These are phyloP conservation scores for Albugo laibachii DNA, from an alignment of 352 stramenopile species.

Conservation along the genomic window DNA sequence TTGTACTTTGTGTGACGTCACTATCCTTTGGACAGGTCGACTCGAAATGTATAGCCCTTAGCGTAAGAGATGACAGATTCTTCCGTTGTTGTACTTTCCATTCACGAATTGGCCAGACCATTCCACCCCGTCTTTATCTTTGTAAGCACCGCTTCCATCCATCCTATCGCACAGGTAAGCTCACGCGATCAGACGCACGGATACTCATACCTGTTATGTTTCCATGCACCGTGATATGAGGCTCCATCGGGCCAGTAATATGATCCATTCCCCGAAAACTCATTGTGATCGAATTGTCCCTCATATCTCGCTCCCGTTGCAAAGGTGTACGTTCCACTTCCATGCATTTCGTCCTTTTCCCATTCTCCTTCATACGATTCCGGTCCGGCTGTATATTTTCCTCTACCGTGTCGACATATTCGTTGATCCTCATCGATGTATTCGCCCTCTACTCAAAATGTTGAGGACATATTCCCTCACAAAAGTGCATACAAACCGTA, in stretches of 20 bases:
- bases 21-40: too few relatives aligned
- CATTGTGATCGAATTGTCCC: slow-evolving; percentile 41
- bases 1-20: too few relatives aligned
- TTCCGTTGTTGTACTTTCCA: slow-evolving; percentile 70
- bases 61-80: slow-evolving; percentile 53
- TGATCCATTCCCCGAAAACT: slow-evolving; percentile 32
- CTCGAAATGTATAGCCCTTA: slow-evolving; percentile 8
- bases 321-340: slow-evolving; percentile 33
- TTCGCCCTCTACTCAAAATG: slow-evolving; percentile 3
- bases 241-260: slow-evolving; percentile 58
- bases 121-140: slow-evolving; percentile 49
- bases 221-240: slow-evolving; percentile 34
- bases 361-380: slow-evolving; percentile 47
- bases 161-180: slow-evolving; percentile 22
- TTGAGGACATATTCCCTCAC: background rate
- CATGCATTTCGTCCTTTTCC: slow-evolving; percentile 48
- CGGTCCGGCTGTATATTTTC: slow-evolving; percentile 23
- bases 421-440: slow-evolving; percentile 2
- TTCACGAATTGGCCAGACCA: slow-evolving; percentile 58
- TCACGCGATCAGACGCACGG: background rate
- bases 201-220: slow-evolving; percentile 15
- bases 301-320: slow-evolving; percentile 53
- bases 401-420: slow-evolving; percentile 21
- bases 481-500: background rate
- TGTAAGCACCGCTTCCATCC: slow-evolving; percentile 47